Evolutionary conservation across 495 filamentous ascomycete genomes (phyloP), one percentile per base, ranked within the genome.

Genomic region (Hypomontagnella monticulosa): DNA sequence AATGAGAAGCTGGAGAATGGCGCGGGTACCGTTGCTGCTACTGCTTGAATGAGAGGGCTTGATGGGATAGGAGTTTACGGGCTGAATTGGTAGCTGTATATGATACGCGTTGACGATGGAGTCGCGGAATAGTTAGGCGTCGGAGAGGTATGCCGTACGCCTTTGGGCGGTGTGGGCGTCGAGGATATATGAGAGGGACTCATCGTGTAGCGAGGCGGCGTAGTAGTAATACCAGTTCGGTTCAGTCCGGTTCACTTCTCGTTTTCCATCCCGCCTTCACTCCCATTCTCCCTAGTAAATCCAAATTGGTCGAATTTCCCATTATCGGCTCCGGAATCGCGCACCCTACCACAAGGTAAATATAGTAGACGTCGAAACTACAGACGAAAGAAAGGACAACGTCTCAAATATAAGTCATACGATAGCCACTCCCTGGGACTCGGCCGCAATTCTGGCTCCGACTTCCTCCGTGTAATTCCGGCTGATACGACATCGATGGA

Each of bases 1-100:
- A 84, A 83, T 64, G 82, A 87, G 76, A 80, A 82, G 71, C 37
- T 76, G 3, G 66, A 77, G 47, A 46, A 34, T 2, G 41, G 46
- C 15, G 36, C 34, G n/a, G 38, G 30, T 15, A 15, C 34, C 8
- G 38, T 34, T 8, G 10, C 37, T 53, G 37, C 41, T 55, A 30
- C 42, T 3, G 44, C 47, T 7, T 67, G 40, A 18, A 6, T 6
- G 34, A 42, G 36, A 10, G 4, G 33, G 23, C 10, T 40, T 38
- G 1, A 15, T 19, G 32, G 12, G 12, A 7, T 55, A n/a, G 16
- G 4, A 2, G 30, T 36, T 27, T 27, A 27, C 23, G 2, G 3
- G 34, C 10, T 27, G 20, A 27, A 1, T 55, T 19, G 53, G 14
- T 10, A 12, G 40, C 7, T 15, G n/a, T n/a, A n/a, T 19, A 4